Evolutionary conservation across 2,329 filamentous ascomycete species (phyloP).

Genomic region (Paraconiothyrium brasiliense): DNA sequence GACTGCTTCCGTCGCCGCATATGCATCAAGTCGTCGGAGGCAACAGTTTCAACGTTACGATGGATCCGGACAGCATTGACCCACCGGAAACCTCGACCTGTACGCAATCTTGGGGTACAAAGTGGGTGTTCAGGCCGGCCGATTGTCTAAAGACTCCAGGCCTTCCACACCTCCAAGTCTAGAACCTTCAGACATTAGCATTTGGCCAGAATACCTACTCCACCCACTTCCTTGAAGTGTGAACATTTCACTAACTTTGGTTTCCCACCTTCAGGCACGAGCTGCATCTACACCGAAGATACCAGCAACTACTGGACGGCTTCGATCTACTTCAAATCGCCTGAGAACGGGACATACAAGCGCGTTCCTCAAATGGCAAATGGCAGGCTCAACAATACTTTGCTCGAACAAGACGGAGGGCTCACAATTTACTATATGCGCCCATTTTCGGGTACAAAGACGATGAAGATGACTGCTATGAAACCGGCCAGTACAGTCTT

Average conservation of each 20-base stretch:
- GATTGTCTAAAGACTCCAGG: no score
- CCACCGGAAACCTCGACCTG: conserved; percentile 28
- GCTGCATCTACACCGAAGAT: conserved; percentile 46
- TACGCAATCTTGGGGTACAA: no score
- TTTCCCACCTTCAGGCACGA: conserved; percentile 13
- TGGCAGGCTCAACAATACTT: conserved; percentile 37
- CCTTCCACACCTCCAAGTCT: no score
- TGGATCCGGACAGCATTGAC: conserved; percentile 31
- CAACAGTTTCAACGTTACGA: conserved; percentile 26
- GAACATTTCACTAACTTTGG: no score
- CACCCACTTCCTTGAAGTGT: no score
- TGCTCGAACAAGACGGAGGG: conserved; percentile 43
- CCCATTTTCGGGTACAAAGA: conserved; percentile 32
- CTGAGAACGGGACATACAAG: conserved; percentile 43
- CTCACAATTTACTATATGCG: conserved; percentile 51
- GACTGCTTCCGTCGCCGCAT: conserved; percentile 24
- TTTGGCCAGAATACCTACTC: no score
- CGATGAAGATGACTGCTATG: conserved; percentile 39
- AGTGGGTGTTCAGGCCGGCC: no score
- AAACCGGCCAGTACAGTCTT: conserved; percentile 6
- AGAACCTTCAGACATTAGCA: no score
- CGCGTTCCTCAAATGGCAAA: conserved; percentile 49
- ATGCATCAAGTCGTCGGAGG: conserved; percentile 30
- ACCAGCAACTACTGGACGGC: conserved; percentile 47
- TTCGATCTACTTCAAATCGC: conserved; percentile 42